Evolutionary conservation across 2,329 filamentous ascomycete species (phyloP).

Genomic region (Diaporthe eres): DNA sequence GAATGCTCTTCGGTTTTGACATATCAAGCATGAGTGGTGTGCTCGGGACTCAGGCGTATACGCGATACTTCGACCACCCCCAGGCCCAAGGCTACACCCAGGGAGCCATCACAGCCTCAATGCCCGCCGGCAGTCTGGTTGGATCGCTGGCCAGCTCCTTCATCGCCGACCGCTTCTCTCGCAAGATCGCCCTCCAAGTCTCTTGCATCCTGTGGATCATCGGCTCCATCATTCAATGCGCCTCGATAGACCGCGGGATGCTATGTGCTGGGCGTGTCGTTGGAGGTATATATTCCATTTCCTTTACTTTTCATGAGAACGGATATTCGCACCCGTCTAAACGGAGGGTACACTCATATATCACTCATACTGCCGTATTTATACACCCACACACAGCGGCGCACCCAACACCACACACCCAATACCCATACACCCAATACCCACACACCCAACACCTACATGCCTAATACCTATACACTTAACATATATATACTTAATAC

Average conservation of each 20-base stretch:
- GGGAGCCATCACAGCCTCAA: slow-evolving; percentile 79
- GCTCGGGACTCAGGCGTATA: slow-evolving; percentile 77
- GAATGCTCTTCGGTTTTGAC: slow-evolving; percentile 83
- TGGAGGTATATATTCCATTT: slow-evolving; percentile 33
- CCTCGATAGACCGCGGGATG: slow-evolving; percentile 77
- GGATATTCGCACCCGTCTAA: too few relatives aligned
- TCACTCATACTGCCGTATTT: too few relatives aligned
- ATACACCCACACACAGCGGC: too few relatives aligned
- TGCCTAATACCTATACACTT: too few relatives aligned
- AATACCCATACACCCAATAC: too few relatives aligned
- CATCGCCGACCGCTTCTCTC: slow-evolving; percentile 64
- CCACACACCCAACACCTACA: too few relatives aligned
- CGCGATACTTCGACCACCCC: slow-evolving; percentile 76
- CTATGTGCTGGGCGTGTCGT: slow-evolving; percentile 80
- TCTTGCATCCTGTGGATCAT: slow-evolving; percentile 66
- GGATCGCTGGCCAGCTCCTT: slow-evolving; percentile 66
- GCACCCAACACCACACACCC: too few relatives aligned
- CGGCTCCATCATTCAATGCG: slow-evolving; percentile 69
- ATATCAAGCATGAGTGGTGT: slow-evolving; percentile 81
- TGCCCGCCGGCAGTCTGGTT: slow-evolving; percentile 80
- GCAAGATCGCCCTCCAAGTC: slow-evolving; percentile 64
- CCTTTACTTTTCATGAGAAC: too few relatives aligned
- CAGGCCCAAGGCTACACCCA: slow-evolving; percentile 61
- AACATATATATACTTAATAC: too few relatives aligned
- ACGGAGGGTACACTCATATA: too few relatives aligned